Conservation (phyloP, 257 asterid species). For the Linderniella brevidens region DNA sequence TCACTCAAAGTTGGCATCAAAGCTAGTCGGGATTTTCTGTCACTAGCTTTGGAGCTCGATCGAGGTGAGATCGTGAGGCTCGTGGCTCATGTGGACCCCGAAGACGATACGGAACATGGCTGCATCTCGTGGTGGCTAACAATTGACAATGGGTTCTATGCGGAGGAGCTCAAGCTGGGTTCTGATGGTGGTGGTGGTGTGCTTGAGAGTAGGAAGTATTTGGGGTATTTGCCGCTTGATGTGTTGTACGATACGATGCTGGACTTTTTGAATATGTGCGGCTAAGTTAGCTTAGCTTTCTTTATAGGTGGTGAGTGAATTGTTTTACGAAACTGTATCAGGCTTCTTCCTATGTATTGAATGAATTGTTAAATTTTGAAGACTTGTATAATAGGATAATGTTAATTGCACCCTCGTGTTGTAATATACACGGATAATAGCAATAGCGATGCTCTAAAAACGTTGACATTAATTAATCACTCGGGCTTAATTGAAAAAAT, state of each 20-base stretch:
- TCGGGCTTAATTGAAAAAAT: no score
- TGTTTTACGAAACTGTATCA: no score
- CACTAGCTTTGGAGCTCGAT: conserved; percentile 75
- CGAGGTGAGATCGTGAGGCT: conserved; percentile 59
- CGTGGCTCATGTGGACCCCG: conserved; percentile 80
- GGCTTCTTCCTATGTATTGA: no score
- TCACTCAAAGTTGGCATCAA: conserved; percentile 66
- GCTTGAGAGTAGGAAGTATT: conserved; percentile 48
- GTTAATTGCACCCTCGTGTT: no score
- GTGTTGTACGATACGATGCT: conserved; percentile 48
- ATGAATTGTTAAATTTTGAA: no score
- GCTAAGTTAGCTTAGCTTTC: conserved; percentile 8
- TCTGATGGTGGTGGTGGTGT: conserved; percentile 28
- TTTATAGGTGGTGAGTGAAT: no score
- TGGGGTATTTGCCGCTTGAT: conserved; percentile 68
- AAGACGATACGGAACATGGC: conserved; percentile 33
- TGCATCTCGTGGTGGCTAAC: conserved; percentile 96
- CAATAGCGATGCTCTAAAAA: no score
- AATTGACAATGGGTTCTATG: conserved; percentile 38
- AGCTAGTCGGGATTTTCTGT: conserved; percentile 58
- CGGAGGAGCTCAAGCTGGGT: conserved; percentile 39
- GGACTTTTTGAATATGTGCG: conserved; percentile 66
- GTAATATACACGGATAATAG: no score
- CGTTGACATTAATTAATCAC: no score
- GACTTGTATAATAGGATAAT: no score